Evolutionary conservation across 1,284 basidiomycete genomes (phyloP).

Genomic region (Hemileia vastatrix): DNA sequence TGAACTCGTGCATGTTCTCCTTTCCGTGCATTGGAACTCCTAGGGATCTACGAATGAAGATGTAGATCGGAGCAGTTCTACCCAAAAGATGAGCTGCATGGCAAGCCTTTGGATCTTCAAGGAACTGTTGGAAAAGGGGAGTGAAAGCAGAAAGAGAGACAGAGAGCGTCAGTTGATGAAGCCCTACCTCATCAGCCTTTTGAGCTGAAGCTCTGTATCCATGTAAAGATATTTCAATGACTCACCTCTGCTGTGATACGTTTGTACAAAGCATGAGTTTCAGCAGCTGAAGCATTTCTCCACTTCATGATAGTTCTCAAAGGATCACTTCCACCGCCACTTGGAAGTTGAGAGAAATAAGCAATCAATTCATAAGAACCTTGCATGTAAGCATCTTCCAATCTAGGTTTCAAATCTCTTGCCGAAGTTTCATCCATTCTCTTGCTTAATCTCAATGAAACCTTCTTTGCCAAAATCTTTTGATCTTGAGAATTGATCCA

Average conservation of each 20-base stretch:
- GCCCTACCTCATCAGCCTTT: neutral
- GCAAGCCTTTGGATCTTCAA: slow-evolving; percentile 34
- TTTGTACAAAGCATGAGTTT: slow-evolving; percentile 31
- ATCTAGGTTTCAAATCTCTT: slow-evolving; percentile 31
- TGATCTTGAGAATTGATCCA: slow-evolving; percentile 34
- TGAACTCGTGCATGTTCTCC: slow-evolving; percentile 35
- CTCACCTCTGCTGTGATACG: slow-evolving; percentile 24
- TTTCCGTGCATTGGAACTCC: slow-evolving; percentile 37
- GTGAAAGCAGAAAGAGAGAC: neutral
- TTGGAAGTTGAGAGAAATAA: slow-evolving; percentile 35
- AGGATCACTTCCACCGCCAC: slow-evolving; percentile 35
- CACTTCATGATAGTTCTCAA: slow-evolving; percentile 36
- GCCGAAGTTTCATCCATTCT: slow-evolving; percentile 36
- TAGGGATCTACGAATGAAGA: slow-evolving; percentile 35
- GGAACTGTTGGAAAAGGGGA: slow-evolving; percentile 27
- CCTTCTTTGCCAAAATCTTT: slow-evolving; percentile 25
- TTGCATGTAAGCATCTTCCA: slow-evolving; percentile 34
- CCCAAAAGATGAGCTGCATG: slow-evolving; percentile 34
- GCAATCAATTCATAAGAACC: slow-evolving; percentile 32
- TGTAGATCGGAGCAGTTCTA: slow-evolving; percentile 32
- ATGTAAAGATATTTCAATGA: neutral
- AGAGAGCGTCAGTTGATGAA: neutral
- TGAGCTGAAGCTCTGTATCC: neutral
- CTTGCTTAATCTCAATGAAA: slow-evolving; percentile 30
- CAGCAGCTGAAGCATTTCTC: slow-evolving; percentile 30